Evolutionary conservation across 2,329 filamentous ascomycete genomes (phyloP).

Genomic region (Pyrenochaeta sp.): DNA sequence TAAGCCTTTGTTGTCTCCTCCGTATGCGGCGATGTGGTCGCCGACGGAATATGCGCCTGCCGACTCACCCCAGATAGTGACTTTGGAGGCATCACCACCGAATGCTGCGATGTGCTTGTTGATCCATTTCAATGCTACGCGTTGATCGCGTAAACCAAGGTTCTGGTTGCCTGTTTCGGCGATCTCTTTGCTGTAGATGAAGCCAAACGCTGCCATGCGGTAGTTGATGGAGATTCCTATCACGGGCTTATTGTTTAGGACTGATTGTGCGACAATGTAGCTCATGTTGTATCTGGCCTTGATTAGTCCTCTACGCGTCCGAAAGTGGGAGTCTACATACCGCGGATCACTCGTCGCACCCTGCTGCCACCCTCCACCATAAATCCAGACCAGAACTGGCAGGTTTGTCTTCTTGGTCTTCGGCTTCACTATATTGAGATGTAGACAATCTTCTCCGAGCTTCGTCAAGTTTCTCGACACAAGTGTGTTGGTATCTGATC

Average conservation of each 20-base stretch:
- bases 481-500: conserved; percentile 31
- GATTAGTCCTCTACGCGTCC: not conserved
- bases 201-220: conserved; percentile 59
- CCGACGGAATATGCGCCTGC: conserved; percentile 67
- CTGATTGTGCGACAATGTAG: conserved; percentile 40
- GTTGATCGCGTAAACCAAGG: conserved; percentile 68
- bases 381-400: conserved; percentile 43
- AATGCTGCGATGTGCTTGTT: conserved; percentile 61
- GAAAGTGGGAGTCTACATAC: conserved; percentile 9
- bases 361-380: conserved; percentile 44
- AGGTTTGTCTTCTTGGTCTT: conserved; percentile 22
- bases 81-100: conserved; percentile 64
- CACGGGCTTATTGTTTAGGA: conserved; percentile 37
- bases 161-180: conserved; percentile 47
- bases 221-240: conserved; percentile 56
- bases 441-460: conserved; percentile 54
- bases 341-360: conserved; percentile 42
- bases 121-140: conserved; percentile 67
- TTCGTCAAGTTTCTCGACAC: conserved; percentile 31
- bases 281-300: conserved; percentile 38
- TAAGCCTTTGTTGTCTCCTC: conserved; percentile 46
- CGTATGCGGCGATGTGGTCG: conserved; percentile 48
- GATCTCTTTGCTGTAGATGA: conserved; percentile 54
- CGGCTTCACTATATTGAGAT: conserved; percentile 46
- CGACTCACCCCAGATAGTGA: conserved; percentile 67